phyloP scores from a whole-genome alignment of 2,329 filamentous ascomycete genomes.

The Mariannaea sp. region DNA sequence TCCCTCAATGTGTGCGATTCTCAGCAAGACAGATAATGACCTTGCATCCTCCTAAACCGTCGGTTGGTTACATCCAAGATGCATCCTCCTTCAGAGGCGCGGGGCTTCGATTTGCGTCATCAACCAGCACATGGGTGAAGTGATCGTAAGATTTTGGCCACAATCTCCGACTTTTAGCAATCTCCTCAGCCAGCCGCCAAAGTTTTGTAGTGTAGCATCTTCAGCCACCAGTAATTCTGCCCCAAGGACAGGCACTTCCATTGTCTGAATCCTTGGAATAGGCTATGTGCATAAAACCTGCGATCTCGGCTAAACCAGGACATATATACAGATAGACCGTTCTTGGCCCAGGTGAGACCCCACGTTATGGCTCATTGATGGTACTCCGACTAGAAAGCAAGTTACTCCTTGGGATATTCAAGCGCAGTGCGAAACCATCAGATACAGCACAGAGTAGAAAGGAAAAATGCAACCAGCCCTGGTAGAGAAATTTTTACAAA shows the following conservation, averaged over 20 bases:
- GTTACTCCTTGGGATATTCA: conserved; percentile 39
- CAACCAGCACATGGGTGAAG: neutral
- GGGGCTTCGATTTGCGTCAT: conserved; percentile 3
- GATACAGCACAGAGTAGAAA: conserved; percentile 1
- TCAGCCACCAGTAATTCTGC: neutral
- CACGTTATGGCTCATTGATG: conserved; percentile 26
- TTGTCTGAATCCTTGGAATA: conserved; percentile 25
- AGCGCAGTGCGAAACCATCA: neutral
- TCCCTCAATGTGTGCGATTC: too few relatives aligned
- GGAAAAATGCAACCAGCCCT: too few relatives aligned
- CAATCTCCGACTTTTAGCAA: neutral
- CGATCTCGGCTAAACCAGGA: conserved; percentile 23
- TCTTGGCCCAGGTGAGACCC: conserved; percentile 17
- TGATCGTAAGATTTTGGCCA: neutral
- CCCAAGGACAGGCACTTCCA: neutral
- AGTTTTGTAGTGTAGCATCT: neutral
- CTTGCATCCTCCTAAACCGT: neutral
- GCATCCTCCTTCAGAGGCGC: neutral
- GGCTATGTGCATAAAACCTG: neutral
- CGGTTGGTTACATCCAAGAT: conserved; percentile 4
- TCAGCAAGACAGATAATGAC: too few relatives aligned
- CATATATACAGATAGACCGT: neutral
- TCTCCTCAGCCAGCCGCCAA: neutral
- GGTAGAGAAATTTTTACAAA: too few relatives aligned
- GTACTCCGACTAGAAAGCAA: conserved; percentile 40